These are phyloP conservation scores for Bacterosira constricta DNA, from an alignment of 108 stramenopile genomes.

Conservation along the genomic window DNA sequence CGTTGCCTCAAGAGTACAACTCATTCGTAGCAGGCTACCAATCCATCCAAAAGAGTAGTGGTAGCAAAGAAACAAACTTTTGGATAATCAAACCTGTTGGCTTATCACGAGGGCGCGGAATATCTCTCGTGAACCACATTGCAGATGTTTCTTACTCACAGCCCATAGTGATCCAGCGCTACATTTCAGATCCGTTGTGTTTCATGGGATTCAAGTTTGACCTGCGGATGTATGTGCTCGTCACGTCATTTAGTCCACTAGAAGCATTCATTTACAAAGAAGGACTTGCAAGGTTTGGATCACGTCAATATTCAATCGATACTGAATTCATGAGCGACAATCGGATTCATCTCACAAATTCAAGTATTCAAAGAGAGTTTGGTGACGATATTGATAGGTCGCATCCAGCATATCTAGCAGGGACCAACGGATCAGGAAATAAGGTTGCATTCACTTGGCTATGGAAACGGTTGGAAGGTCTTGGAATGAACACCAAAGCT, in stretches of 20 bases:
- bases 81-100: slow-evolving; percentile 91
- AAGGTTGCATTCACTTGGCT: slow-evolving; percentile 52
- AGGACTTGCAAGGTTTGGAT: slow-evolving; percentile 86
- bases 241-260: slow-evolving; percentile 79
- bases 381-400: slow-evolving; percentile 62
- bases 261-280: slow-evolving; percentile 85
- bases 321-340: slow-evolving; percentile 41
- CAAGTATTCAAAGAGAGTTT: slow-evolving; percentile 72
- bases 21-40: slow-evolving; percentile 42
- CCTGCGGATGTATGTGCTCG: slow-evolving; percentile 86
- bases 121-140: slow-evolving; percentile 68
- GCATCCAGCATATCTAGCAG: slow-evolving; percentile 61
- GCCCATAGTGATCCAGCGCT: slow-evolving; percentile 70
- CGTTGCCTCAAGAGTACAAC: slow-evolving; percentile 72
- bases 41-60: slow-evolving; percentile 11
- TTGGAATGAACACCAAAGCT: slow-evolving; percentile 44
- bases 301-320: slow-evolving; percentile 56
- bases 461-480: slow-evolving; percentile 36
- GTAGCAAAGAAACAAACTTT: slow-evolving; percentile 13
- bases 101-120: slow-evolving; percentile 81
- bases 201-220: slow-evolving; percentile 88
- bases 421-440: slow-evolving; percentile 27
- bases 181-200: slow-evolving; percentile 81
- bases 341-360: slow-evolving; percentile 57
- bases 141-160: slow-evolving; percentile 65